Conservation (phyloP, 495 filamentous ascomycete species). For the Xylaria flabelliformis region DNA sequence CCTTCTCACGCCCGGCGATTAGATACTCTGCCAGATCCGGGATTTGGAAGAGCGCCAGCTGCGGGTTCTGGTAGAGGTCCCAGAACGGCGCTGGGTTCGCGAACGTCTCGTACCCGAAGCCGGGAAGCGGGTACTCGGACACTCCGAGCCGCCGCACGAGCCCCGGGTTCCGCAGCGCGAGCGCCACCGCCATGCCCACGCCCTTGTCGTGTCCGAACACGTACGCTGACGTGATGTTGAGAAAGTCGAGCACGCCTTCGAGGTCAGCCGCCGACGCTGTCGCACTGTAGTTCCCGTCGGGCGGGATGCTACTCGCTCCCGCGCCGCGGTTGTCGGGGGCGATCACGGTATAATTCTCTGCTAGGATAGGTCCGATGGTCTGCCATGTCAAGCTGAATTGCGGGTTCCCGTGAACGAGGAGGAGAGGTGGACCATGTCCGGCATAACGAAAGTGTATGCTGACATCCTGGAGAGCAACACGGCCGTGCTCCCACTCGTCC, state of each 20-base stretch:
- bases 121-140: constrained; percentile 48
- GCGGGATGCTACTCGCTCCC: constrained; percentile 46
- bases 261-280: constrained; percentile 41
- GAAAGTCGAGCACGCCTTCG: constrained; percentile 47
- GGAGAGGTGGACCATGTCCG: constrained; percentile 45
- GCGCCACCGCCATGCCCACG: constrained; percentile 44
- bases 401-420: constrained; percentile 50
- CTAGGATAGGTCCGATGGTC: constrained; percentile 62
- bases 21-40: constrained; percentile 52
- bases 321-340: constrained; percentile 49
- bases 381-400: constrained; percentile 56
- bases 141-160: constrained; percentile 40
- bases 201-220: constrained; percentile 51
- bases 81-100: constrained; percentile 36
- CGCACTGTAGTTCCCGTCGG: constrained; percentile 45
- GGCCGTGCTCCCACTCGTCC: constrained; percentile 46
- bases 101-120: constrained; percentile 44
- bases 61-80: constrained; percentile 50
- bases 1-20: constrained; percentile 39
- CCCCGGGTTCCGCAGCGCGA: constrained; percentile 40
- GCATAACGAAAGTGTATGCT: constrained; percentile 52
- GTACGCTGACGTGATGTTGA: constrained; percentile 47
- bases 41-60: constrained; percentile 52
- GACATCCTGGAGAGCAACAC: constrained; percentile 45
- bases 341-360: constrained; percentile 60